A percentile compares a stretch with the other conserved stretches of the same genome.
phyloP scores from a whole-genome alignment of 805 yeast genomes.

The Barnettozyma wickerhamii region DNA sequence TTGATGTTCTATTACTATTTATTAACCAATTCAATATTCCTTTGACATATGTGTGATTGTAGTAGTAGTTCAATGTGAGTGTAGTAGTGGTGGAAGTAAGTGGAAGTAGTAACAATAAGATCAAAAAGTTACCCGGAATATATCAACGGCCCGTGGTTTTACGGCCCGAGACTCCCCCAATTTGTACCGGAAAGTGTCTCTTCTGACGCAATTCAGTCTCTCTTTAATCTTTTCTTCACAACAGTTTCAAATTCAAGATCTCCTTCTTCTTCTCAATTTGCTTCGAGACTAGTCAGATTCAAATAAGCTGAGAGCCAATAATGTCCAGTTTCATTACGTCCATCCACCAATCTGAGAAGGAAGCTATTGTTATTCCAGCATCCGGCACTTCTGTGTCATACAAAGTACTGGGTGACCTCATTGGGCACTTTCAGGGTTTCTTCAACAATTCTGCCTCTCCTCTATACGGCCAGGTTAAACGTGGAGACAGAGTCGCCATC shows the following conservation, averaged over 20 bases:
- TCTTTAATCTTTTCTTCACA: no score
- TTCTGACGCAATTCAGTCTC: background rate
- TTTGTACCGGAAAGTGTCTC: background rate
- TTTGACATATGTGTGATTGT: no score
- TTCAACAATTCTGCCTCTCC: slow-evolving; percentile 40
- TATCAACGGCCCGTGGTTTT: background rate
- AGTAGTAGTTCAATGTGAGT: background rate
- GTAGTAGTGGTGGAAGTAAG: no score
- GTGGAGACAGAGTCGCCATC: slow-evolving; percentile 50
- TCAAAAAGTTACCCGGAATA: no score
- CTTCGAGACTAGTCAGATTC: no score
- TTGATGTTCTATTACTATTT: background rate
- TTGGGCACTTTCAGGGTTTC: slow-evolving; percentile 47
- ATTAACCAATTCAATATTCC: background rate
- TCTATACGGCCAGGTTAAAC: slow-evolving; percentile 27
- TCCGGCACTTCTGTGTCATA: slow-evolving; percentile 32
- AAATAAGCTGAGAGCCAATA: background rate
- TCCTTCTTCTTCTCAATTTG: background rate
- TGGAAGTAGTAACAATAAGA: no score
- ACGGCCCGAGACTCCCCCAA: background rate
- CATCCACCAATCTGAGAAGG: slow-evolving; percentile 5
- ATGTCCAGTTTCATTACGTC: slow-evolving; percentile 8
- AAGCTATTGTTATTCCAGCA: slow-evolving; percentile 9
- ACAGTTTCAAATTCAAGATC: no score
- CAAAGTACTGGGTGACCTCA: slow-evolving; percentile 37